A percentile compares a stretch with the other conserved stretches of the same genome.
These are phyloP conservation scores for Lasiodiplodia sp. DNA, from an alignment of 2,329 filamentous ascomycete species.

Conservation along the genomic window DNA sequence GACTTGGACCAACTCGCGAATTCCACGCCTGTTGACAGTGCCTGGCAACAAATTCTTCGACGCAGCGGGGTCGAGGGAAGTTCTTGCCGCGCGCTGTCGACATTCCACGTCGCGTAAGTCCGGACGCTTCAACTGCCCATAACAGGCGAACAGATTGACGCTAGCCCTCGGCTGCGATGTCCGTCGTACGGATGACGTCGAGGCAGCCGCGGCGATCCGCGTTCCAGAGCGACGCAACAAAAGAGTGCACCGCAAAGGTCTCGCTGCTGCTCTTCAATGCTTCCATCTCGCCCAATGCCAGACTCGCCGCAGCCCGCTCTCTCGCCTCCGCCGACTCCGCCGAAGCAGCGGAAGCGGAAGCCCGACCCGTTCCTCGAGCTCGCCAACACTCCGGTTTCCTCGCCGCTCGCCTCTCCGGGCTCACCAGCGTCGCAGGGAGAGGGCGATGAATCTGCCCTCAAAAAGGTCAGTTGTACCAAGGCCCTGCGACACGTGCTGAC, in stretches of 20 bases:
- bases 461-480: slow-evolving; percentile 34
- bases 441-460: slow-evolving; percentile 38
- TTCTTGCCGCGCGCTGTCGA: too few relatives aligned
- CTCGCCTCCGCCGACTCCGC: not conserved
- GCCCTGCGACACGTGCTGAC: not conserved
- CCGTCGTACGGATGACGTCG: not conserved
- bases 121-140: too few relatives aligned
- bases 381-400: slow-evolving; percentile 35
- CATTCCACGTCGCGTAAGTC: too few relatives aligned
- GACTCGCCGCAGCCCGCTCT: not conserved
- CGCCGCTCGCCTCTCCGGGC: slow-evolving; percentile 37
- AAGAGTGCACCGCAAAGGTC: not conserved
- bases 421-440: slow-evolving; percentile 30
- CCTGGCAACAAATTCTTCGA: too few relatives aligned
- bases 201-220: not conserved
- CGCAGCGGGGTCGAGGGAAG: too few relatives aligned
- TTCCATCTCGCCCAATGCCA: not conserved
- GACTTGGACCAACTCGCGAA: too few relatives aligned
- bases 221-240: not conserved
- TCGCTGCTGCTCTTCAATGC: not conserved
- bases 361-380: slow-evolving; percentile 43
- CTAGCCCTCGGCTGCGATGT: too few relatives aligned
- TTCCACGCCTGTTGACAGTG: too few relatives aligned
- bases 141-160: too few relatives aligned
- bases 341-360: slow-evolving; percentile 24